Evolutionary conservation across 2,329 filamentous ascomycete genomes (phyloP).

Genomic region (Cyclaneusma minus): DNA sequence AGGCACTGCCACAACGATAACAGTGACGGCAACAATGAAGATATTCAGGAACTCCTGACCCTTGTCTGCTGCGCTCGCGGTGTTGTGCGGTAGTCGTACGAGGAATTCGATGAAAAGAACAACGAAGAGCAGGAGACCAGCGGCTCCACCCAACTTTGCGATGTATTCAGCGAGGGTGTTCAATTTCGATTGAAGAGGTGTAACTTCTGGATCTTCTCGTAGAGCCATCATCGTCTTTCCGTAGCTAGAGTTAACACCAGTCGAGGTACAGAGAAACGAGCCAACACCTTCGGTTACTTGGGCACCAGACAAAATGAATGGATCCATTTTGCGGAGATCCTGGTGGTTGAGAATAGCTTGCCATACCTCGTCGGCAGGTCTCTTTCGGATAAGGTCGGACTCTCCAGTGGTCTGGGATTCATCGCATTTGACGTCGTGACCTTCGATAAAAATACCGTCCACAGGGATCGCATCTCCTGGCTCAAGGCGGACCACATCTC

Average conservation of each 20-base stretch:
- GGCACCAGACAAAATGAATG: constrained; percentile 67
- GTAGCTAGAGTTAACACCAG: constrained; percentile 58
- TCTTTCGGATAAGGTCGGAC: constrained; percentile 57
- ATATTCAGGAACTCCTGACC: constrained; percentile 46
- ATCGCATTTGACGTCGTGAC: constrained; percentile 52
- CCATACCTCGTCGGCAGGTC: constrained; percentile 45
- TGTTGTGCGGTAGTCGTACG: constrained; percentile 38
- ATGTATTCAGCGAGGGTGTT: constrained; percentile 68
- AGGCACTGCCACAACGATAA: constrained; percentile 54
- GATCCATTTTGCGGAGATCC: constrained; percentile 50
- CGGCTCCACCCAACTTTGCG: constrained; percentile 56
- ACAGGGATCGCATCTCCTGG: constrained; percentile 59
- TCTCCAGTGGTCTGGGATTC: constrained; percentile 67
- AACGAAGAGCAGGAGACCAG: constrained; percentile 61
- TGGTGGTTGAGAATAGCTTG: constrained; percentile 44
- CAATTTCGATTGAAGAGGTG: constrained; percentile 63
- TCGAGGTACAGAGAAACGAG: constrained; percentile 59
- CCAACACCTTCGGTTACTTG: constrained; percentile 66
- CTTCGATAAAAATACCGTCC: constrained; percentile 54
- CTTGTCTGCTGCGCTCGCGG: constrained; percentile 32
- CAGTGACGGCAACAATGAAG: constrained; percentile 48
- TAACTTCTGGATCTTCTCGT: constrained; percentile 61
- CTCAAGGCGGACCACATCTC: constrained; percentile 58
- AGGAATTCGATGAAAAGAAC: constrained; percentile 68
- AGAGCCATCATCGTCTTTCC: constrained; percentile 69